phyloP scores from a whole-genome alignment of 305 asterid species.

The Fraxinus latifolia region DNA sequence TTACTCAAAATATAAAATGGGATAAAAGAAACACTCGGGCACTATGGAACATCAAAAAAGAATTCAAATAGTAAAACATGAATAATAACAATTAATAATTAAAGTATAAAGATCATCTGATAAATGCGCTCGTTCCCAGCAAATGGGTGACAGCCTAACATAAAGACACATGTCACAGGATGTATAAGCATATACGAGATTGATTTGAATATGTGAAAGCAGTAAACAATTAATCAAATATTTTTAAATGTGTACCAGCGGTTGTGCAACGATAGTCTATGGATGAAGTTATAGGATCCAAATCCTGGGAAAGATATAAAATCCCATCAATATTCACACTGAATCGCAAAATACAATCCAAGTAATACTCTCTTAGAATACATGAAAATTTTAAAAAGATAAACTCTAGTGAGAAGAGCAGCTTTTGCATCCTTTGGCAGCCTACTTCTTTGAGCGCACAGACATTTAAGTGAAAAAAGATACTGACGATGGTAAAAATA shows the following conservation, averaged over 20 bases:
- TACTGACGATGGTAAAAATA: background rate
- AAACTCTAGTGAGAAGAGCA: background rate
- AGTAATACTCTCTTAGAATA: background rate
- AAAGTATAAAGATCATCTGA: background rate
- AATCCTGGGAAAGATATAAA: conserved; percentile 55
- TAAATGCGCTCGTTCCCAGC: background rate
- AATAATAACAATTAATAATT: background rate
- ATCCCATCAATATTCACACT: conserved; percentile 7
- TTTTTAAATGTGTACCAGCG: conserved; percentile 60
- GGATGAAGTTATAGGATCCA: conserved; percentile 74
- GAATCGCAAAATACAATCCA: background rate
- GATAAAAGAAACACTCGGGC: background rate
- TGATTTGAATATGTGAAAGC: conserved; percentile 1
- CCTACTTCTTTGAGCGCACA: background rate
- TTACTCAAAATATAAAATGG: background rate
- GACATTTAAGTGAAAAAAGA: background rate
- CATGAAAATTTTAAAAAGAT: background rate
- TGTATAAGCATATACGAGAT: conserved; percentile 6
- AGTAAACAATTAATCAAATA: conserved; percentile 14
- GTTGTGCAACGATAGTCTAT: conserved; percentile 86
- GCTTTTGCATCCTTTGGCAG: background rate
- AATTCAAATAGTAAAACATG: background rate
- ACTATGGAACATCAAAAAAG: background rate
- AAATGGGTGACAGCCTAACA: conserved; percentile 18
- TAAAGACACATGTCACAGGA: conserved; percentile 1